A percentile compares a stretch with the other conserved stretches of the same genome.
These are phyloP conservation scores for Penicillium sp. DNA, from an alignment of 2,329 filamentous ascomycete species.

Conservation along the genomic window DNA sequence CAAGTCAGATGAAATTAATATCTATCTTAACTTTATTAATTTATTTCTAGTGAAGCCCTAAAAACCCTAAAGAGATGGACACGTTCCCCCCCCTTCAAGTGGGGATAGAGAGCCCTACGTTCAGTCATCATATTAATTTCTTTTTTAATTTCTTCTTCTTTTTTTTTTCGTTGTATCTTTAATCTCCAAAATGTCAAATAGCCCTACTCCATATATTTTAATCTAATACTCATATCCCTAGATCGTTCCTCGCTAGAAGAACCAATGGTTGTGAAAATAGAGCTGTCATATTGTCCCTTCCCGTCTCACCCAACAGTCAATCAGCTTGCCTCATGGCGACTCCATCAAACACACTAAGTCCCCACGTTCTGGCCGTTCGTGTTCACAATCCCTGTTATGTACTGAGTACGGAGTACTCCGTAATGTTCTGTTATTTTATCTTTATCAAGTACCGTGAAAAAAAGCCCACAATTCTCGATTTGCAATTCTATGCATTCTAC, in stretches of 20 bases:
- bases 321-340: conserved; percentile 5
- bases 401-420: too few relatives aligned
- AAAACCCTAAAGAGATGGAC: conserved; percentile 8
- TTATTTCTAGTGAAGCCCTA: conserved; percentile 14
- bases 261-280: conserved; percentile 19
- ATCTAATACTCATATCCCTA: not conserved
- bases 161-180: not conserved
- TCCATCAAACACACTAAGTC: conserved; percentile 13
- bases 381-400: conserved; percentile 1
- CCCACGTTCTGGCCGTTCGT: conserved; percentile 19
- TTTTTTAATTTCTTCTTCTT: too few relatives aligned
- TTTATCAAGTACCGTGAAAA: not conserved
- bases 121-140: not conserved
- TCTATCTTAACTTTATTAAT: conserved; percentile 2
- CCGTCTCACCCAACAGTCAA: conserved; percentile 10
- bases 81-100: conserved; percentile 21
- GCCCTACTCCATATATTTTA: not conserved
- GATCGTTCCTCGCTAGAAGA: not conserved
- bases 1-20: conserved; percentile 16
- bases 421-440: not conserved
- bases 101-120: conserved; percentile 2
- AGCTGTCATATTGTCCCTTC: conserved; percentile 34
- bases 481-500: conserved; percentile 3
- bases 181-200: not conserved
- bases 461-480: not conserved